phyloP scores from a whole-genome alignment of 2,329 filamentous ascomycete genomes.

The Stemphylium lycopersici region DNA sequence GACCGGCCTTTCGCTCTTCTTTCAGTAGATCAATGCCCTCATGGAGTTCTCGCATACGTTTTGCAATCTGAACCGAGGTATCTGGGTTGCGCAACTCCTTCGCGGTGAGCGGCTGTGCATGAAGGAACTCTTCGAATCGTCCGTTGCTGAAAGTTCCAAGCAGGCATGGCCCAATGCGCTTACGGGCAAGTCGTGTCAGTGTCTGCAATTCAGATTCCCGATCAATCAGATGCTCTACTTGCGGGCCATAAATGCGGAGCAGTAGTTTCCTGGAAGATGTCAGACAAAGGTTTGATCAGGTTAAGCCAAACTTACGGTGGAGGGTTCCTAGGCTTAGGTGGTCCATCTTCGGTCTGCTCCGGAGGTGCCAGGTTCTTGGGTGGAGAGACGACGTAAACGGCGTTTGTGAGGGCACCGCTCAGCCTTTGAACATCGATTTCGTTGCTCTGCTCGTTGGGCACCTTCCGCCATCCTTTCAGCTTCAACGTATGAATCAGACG shows the following conservation, averaged over 20 bases:
- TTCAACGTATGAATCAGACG: slow-evolving; percentile 86
- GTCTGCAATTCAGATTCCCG: slow-evolving; percentile 88
- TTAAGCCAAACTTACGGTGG: slow-evolving; percentile 57
- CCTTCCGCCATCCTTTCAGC: slow-evolving; percentile 88
- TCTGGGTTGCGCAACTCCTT: slow-evolving; percentile 78
- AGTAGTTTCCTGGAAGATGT: slow-evolving; percentile 70
- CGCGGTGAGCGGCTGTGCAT: slow-evolving; percentile 79
- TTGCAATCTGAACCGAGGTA: slow-evolving; percentile 90
- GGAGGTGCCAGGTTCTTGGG: slow-evolving; percentile 64
- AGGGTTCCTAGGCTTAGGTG: slow-evolving; percentile 52
- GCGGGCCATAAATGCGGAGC: slow-evolving; percentile 89
- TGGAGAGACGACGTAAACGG: slow-evolving; percentile 91
- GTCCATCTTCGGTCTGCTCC: slow-evolving; percentile 47
- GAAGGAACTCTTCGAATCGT: slow-evolving; percentile 92
- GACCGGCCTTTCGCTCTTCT: slow-evolving; percentile 76
- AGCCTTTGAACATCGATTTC: slow-evolving; percentile 74
- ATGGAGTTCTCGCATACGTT: slow-evolving; percentile 95
- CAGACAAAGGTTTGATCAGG: slow-evolving; percentile 5
- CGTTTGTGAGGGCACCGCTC: slow-evolving; percentile 93
- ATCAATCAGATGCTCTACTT: slow-evolving; percentile 95
- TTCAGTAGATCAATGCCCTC: slow-evolving; percentile 87
- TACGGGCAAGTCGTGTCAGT: slow-evolving; percentile 81
- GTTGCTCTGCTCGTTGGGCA: slow-evolving; percentile 73
- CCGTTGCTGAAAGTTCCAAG: slow-evolving; percentile 94
- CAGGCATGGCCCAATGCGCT: slow-evolving; percentile 90